Evolutionary conservation across 1,284 basidiomycete genomes (phyloP), one percentile per base, ranked within the genome.

Genomic region (Megacollybia platyphylla): DNA sequence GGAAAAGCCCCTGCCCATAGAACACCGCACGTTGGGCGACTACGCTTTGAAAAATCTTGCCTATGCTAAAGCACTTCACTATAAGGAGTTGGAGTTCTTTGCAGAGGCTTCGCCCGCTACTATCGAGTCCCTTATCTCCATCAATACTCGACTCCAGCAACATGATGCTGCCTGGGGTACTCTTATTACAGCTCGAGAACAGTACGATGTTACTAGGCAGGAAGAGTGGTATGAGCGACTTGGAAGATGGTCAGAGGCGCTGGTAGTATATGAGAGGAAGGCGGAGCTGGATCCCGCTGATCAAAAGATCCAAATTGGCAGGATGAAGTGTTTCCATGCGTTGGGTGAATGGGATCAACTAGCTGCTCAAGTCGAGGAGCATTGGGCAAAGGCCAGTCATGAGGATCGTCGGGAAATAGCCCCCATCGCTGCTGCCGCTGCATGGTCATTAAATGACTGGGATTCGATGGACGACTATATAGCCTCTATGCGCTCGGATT

Each of bases 401-500:
- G 92, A 97, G 39, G 86, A 93, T 51, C 81, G 87, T 42, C 76
- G 86, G 46, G 84, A 89, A 57, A 96, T 98, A 54, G 93, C 96
- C 1, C 93, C 94, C 0, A 83, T 98, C 65, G 96, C 94, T 0
- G 90, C 96, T 0, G 94, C 96, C 0, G 94, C 96, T 1, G 91
- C 91, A 4, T 98, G 96, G 94, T 91, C 91, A 4, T 63, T 97
- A 45, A 86, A 87, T 49, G 91, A 97, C 55, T 99, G 96, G 96
- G 92, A 97, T 54, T 76, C 83, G 6, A 98, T 99, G 96, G 96
- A 98, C 48, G 85, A 93, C 53, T 98, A 96, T 61, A 97, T 98
- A 47, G 73, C 79, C 5, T 87, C 87, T 2, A 96, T 99, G 89
- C 89, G 88, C 55, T 68, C 73, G 27, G 94, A 98, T 57, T 94